Conservation (phyloP, 441 rosid species). For the Lepidium campestre region DNA sequence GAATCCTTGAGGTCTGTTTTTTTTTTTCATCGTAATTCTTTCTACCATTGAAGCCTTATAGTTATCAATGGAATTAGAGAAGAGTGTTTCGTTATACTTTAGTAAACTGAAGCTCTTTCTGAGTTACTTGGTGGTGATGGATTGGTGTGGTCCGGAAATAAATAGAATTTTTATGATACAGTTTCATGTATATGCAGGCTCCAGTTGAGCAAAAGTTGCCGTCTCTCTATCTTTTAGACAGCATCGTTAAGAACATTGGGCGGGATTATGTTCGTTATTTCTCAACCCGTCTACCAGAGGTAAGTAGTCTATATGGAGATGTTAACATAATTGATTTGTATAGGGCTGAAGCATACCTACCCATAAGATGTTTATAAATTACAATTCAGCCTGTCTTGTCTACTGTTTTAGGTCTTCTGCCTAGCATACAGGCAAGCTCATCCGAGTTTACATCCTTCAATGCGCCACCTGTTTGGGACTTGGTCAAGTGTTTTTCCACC, state of each 20-base stretch:
- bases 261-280: slow-evolving; percentile 67
- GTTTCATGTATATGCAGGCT: slow-evolving; percentile 42
- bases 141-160: neutral
- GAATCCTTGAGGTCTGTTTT: slow-evolving; percentile 74
- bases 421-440: slow-evolving; percentile 77
- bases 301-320: slow-evolving; percentile 33
- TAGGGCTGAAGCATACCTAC: slow-evolving; percentile 3
- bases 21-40: neutral
- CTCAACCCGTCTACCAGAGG: slow-evolving; percentile 87
- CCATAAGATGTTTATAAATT: neutral
- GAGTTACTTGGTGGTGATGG: neutral
- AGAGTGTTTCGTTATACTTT: neutral
- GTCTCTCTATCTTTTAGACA: slow-evolving; percentile 87
- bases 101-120: neutral
- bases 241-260: slow-evolving; percentile 90
- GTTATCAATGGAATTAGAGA: neutral
- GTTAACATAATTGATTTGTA: neutral
- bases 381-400: neutral
- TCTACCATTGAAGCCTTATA: slow-evolving; percentile 2
- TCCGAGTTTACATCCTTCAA: slow-evolving; percentile 59
- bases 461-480: slow-evolving; percentile 95
- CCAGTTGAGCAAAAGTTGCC: slow-evolving; percentile 89
- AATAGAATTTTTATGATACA: neutral
- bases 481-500: slow-evolving; percentile 87
- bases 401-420: slow-evolving; percentile 60